Percentiles rank a stretch among this genome's conserved stretches.
These are phyloP conservation scores for Magnolia changhungtana DNA, from an alignment of 164 flowering plant species.

Conservation along the genomic window DNA sequence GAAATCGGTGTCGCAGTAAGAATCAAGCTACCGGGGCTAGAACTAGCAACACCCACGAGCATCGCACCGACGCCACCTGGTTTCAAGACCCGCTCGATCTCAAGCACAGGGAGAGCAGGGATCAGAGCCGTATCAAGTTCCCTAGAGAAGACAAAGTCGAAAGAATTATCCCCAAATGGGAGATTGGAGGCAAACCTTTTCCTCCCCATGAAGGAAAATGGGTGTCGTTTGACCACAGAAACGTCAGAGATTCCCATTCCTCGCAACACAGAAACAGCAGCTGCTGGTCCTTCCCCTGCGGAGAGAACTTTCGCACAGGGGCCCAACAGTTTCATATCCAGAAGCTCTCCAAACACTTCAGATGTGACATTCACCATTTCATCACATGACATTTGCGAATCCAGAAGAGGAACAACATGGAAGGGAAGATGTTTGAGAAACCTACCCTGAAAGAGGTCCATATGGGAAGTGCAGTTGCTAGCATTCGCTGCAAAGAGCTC, in stretches of 20 bases:
- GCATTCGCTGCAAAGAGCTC: background rate
- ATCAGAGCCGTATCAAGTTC: conserved; percentile 63
- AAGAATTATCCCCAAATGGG: conserved; percentile 47
- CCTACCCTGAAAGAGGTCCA: background rate
- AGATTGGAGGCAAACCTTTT: conserved; percentile 48
- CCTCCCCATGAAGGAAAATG: conserved; percentile 39
- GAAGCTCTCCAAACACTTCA: conserved; percentile 50
- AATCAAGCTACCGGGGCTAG: conserved; percentile 43
- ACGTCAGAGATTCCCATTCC: conserved; percentile 50
- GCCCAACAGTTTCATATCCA: conserved; percentile 48
- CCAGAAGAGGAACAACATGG: background rate
- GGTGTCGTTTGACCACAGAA: conserved; percentile 32
- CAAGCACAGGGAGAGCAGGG: conserved; percentile 73
- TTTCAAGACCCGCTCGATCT: conserved; percentile 74
- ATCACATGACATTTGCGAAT: conserved; percentile 18
- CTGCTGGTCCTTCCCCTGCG: conserved; percentile 66
- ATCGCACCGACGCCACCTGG: conserved; percentile 82
- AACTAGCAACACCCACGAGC: conserved; percentile 38
- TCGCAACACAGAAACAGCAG: conserved; percentile 42
- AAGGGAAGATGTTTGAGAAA: background rate
- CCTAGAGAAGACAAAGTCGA: conserved; percentile 72
- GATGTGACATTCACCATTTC: conserved; percentile 38
- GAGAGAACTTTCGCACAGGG: conserved; percentile 50
- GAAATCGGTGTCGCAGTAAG: conserved; percentile 70
- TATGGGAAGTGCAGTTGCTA: background rate